A percentile compares a stretch with the other conserved stretches of the same genome.
phyloP scores from a whole-genome alignment of 2,329 filamentous ascomycete species.

The Trichophyton simii region DNA sequence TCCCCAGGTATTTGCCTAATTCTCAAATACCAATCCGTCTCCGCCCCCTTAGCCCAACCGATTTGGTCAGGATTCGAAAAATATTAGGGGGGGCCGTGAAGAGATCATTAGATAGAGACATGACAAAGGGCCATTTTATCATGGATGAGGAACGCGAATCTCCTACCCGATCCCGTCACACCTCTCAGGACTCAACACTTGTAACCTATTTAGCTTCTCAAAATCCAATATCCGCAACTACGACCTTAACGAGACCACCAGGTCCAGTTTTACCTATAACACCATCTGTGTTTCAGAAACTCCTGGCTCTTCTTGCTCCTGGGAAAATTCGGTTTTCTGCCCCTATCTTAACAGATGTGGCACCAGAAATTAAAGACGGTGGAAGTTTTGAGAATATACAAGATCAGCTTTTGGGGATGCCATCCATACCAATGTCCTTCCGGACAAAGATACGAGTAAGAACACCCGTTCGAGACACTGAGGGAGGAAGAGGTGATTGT shows the following conservation, averaged over 20 bases:
- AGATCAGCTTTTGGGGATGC: background rate
- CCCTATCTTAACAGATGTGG: conserved; percentile 20
- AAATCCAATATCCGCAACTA: background rate
- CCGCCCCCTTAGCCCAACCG: conserved; percentile 7
- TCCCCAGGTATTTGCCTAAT: conserved; percentile 8
- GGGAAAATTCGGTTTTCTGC: conserved; percentile 31
- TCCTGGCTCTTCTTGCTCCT: conserved; percentile 22
- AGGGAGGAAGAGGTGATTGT: background rate
- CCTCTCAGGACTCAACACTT: background rate
- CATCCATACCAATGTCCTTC: background rate
- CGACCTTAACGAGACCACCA: background rate
- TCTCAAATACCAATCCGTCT: conserved; percentile 20
- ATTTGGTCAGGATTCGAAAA: background rate
- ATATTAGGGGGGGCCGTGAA: background rate
- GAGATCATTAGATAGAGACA: background rate
- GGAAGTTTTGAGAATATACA: background rate
- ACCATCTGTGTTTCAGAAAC: conserved; percentile 10
- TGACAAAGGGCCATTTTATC: background rate
- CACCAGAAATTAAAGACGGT: background rate
- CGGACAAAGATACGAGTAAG: background rate
- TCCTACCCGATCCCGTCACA: background rate
- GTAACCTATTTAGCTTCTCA: background rate
- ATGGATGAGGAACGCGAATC: background rate
- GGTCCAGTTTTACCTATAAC: background rate
- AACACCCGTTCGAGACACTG: background rate